Base-by-base conservation (phyloP, 495 filamentous ascomycete genomes). In the Xylaria cubensis region DNA sequence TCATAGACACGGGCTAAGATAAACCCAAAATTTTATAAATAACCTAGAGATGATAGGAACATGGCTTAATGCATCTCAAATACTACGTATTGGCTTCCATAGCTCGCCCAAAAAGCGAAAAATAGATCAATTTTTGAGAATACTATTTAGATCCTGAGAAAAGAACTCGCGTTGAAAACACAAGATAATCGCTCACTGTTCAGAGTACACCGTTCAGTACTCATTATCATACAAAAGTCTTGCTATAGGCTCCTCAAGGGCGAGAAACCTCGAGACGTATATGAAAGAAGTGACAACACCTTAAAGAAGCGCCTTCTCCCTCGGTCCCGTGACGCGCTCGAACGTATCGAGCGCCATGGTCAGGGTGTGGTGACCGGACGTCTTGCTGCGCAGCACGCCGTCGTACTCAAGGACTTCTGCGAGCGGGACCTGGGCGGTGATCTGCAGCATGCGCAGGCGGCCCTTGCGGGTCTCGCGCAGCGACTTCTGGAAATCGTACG, bases 361-460 rank as follows among this genome's bases (percentile, higher is more conserved):
- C 80, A 99, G 93, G 6, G 93, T 93, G 34, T 97, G 97, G 36
- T 96, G 86, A 0, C 97, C 97, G 12, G 90, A 91, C 19, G 95
- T 99, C 83, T 97, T 82, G 79, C 92, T 94, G 51, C 97, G 84
- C 77, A 99, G 82, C 80, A 97, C 93, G 80, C 92, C 94, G 76
- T 98, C 82, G 82, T 99, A 99, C 42, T 95, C 94, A 64, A 98
- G 92, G 95, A 98, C 98, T 81, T 98, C 95, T 80, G 94, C 95
- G 68, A 98, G 82, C 53, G 97, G 97, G 39, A 98, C 94, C 72
- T 92, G 89, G 4, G 94, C 97, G 6, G 88, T 88, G 70, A 99
- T 92, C 7, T 85, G 80, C 39, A 86, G 75, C 84, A 85, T 84
- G 58, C 85, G 75, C 41, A 82, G 75, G 1, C 71, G 77, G 21